Percentiles rank a stretch among this genome's conserved stretches.
Conservation (phyloP, 495 filamentous ascomycete genomes). For the Talaromyces nanjingensis region DNA sequence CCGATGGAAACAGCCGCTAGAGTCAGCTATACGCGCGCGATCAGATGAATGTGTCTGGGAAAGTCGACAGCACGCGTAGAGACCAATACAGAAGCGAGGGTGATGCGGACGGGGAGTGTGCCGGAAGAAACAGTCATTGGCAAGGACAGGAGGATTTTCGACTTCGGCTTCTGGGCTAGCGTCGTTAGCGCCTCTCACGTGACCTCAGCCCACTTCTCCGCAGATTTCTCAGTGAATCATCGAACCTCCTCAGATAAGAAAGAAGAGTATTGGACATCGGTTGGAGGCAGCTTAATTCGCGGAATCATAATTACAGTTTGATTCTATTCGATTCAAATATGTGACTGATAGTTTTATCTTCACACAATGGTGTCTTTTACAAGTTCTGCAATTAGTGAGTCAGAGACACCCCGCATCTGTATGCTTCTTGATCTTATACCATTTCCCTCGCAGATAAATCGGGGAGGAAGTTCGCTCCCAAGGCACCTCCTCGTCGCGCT, state of each 20-base stretch:
- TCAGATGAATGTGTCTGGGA: not conserved
- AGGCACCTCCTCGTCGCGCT: conserved; percentile 41
- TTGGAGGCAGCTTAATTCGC: not conserved
- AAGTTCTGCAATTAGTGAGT: conserved; percentile 53
- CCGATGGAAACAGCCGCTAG: conserved; percentile 28
- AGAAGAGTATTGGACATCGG: not conserved
- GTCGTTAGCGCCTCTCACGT: conserved; percentile 31
- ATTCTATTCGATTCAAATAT: not conserved
- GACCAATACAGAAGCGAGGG: conserved; percentile 17
- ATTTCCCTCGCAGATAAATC: conserved; percentile 37
- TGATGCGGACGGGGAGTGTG: conserved; percentile 20
- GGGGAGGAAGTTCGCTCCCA: conserved; percentile 49
- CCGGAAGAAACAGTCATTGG: conserved; percentile 15
- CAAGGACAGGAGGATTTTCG: conserved; percentile 38
- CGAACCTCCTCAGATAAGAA: not conserved
- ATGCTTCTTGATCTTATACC: conserved; percentile 7
- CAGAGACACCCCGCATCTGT: not conserved
- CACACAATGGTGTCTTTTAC: conserved; percentile 46
- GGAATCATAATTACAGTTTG: not conserved
- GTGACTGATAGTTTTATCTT: not conserved
- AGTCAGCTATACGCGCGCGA: conserved; percentile 30
- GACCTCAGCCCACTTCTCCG: conserved; percentile 25
- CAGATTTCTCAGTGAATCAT: conserved; percentile 16
- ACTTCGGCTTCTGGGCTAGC: conserved; percentile 24
- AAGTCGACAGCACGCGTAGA: not conserved